Evolutionary conservation across 1,284 basidiomycete genomes (phyloP), one percentile per base, ranked within the genome.

Genomic region (Mycosarcoma mackinlayi): DNA sequence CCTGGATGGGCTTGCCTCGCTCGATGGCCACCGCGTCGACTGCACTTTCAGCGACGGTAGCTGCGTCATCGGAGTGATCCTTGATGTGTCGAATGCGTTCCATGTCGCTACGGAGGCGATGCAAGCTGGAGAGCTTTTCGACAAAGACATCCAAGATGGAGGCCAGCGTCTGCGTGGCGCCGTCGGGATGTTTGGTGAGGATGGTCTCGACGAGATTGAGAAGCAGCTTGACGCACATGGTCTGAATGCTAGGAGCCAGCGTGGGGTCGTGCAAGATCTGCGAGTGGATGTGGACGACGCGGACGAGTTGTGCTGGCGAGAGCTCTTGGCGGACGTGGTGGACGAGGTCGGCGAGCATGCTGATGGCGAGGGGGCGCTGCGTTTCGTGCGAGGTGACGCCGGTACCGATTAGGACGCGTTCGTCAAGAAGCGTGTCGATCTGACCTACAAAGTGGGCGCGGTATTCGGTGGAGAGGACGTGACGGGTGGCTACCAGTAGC

Each of bases 211-310:
- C 88, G 31, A 97, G 87, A 67, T 91, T 93, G 79, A 93, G 91
- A 76, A 98, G 89, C 83, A 97, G 89, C 84, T 98, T 98, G 63
- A 91, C 91, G 71, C 92, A 94, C 84, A 98, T 88, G 14, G 92
- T 92, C 81, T 98, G 94, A 34, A 95, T 89, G 54, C 88, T 89
- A 65, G 88, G 90, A 11, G 89, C 88, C 48, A 95, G 87, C 13
- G 91, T 89, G 2, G 92, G 88, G 79, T 98, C 94, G 84, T 98
- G 95, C 44, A 98, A 87, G 76, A 93, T 89, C 55, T 90, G 89
- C 6, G 92, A 91, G 81, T 93, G 97, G 62, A 93, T 88, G 73
- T 91, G 89, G 27, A 95, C 89, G 64, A 96, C 88, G 9, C 89
- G 88, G 14, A 88, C 87, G 23, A 98, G 86, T 82, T 98, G 94